Base-by-base conservation (phyloP, 768 basidiomycete genomes). In the Pholiota microspora region DNA sequence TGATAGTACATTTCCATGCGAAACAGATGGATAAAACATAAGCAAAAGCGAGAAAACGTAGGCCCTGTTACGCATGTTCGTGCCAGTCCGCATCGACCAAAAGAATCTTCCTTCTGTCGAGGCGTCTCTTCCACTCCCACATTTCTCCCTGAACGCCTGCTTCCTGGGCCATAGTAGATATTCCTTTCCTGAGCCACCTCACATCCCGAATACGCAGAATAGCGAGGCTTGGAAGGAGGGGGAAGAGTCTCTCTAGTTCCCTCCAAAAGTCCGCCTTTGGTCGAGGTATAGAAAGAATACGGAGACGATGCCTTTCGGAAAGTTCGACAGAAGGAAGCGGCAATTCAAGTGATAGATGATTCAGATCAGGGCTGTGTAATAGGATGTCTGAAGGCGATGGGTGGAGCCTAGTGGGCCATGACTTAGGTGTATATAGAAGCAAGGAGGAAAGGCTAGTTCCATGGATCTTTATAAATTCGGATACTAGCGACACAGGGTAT, bases 91-190 rank as follows among this genome's bases (percentile, higher is more conserved):
- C 76, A 62, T 93, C 91, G 50, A 92, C 71, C 25, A 93, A 69
- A 18, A 77, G 75, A 45, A 93, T 78, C 1, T 80, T 74, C 61
- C 79, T 73, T 52, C 82, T 74, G 9, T 71, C 72, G 28, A 93
- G 73, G 49, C 85, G 78, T 45, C 80, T 76, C 56, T 77, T 77
- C 91, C 91, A 93, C 53, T 84, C 80, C 58, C 76, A 73, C 82
- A 93, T 85, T 66, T 90, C 87, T 38, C 89, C 91, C 69, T 92
- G 90, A 12, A 90, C 79, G 7, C 91, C 91, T 6, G 90, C 80
- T 58, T 79, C 83, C 59, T 81, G 83, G 23, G 91, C 91, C 55
- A 78, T 75, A 0, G 69, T 70, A 7, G 78, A 83, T 67, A 92
- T 78, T 0, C 88, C 90, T 49, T 77, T 78, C 51, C 84, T 72